A percentile compares a stretch with the other conserved stretches of the same genome.
phyloP scores from a whole-genome alignment of 1,284 basidiomycete species.

The Hemileia vastatrix region DNA sequence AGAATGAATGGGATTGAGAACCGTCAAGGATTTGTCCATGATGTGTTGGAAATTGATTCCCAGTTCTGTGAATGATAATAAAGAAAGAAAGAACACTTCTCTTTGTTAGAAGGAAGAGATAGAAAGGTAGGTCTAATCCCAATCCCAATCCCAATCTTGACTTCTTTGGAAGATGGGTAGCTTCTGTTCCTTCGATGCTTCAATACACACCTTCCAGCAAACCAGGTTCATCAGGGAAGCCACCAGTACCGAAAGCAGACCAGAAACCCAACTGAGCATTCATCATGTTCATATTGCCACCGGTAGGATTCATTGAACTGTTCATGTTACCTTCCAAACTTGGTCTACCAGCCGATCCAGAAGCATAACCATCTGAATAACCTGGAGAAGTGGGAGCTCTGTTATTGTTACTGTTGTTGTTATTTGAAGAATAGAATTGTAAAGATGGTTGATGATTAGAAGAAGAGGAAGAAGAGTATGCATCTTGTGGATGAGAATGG shows the following conservation, averaged over 20 bases:
- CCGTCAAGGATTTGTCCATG: slow-evolving; percentile 39
- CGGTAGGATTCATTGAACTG: slow-evolving; percentile 23
- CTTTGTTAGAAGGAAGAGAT: neutral
- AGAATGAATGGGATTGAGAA: slow-evolving; percentile 41
- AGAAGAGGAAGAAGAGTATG: slow-evolving; percentile 26
- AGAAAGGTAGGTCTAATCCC: neutral
- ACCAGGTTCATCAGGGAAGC: slow-evolving; percentile 40
- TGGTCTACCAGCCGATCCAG: slow-evolving; percentile 18
- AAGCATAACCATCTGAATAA: neutral
- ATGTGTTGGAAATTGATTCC: slow-evolving; percentile 43
- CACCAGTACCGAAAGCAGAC: slow-evolving; percentile 42
- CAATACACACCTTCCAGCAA: slow-evolving; percentile 35
- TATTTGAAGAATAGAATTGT: slow-evolving; percentile 17
- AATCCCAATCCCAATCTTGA: neutral
- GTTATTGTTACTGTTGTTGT: slow-evolving; percentile 3
- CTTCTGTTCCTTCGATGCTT: neutral
- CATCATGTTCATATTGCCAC: slow-evolving; percentile 30
- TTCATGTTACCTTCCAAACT: slow-evolving; percentile 38
- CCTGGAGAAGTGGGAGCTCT: neutral
- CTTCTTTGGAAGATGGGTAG: neutral
- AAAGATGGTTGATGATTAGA: slow-evolving; percentile 18
- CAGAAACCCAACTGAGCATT: slow-evolving; percentile 36
- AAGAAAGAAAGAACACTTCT: too few relatives aligned
- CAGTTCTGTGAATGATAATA: slow-evolving; percentile 28
- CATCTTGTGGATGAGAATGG: slow-evolving; percentile 22